phyloP scores from a whole-genome alignment of 2,329 filamentous ascomycete species.

The Aspergillus tamarii region DNA sequence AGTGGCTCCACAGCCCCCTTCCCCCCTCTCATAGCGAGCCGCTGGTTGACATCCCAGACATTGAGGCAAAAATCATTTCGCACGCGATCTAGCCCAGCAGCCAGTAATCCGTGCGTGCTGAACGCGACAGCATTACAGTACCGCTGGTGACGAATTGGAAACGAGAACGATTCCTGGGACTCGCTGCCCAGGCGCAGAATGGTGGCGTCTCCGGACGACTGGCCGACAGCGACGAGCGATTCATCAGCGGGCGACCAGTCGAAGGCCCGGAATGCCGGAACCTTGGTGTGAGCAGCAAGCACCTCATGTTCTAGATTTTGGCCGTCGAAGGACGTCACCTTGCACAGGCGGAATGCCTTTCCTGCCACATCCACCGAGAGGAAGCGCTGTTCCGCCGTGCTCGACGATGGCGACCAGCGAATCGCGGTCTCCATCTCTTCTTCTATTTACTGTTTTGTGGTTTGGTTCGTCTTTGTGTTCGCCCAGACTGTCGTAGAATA shows the following conservation, averaged over 20 bases:
- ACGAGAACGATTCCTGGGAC: conserved; percentile 51
- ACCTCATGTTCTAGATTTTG: conserved; percentile 55
- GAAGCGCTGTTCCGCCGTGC: conserved; percentile 57
- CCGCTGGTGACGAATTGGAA: conserved; percentile 64
- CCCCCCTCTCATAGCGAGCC: conserved; percentile 39
- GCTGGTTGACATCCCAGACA: conserved; percentile 63
- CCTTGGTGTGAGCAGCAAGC: conserved; percentile 56
- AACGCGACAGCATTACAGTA: conserved; percentile 68
- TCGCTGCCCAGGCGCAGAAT: conserved; percentile 59
- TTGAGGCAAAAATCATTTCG: conserved; percentile 68
- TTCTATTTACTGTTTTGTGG: conserved; percentile 1
- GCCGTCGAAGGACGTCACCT: conserved; percentile 46
- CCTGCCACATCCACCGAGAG: conserved; percentile 64
- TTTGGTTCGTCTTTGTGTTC: not conserved
- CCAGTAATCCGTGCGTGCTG: conserved; percentile 59
- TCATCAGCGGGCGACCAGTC: conserved; percentile 66
- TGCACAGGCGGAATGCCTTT: conserved; percentile 62
- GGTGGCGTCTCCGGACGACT: conserved; percentile 64
- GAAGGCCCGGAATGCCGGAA: conserved; percentile 66
- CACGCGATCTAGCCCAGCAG: conserved; percentile 64
- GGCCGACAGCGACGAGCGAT: conserved; percentile 61
- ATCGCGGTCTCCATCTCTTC: conserved; percentile 53
- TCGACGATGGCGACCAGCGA: conserved; percentile 65
- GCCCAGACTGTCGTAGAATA: not conserved
- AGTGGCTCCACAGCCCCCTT: conserved; percentile 53